phyloP scores from a whole-genome alignment of 225 moss, liverwort and hornwort species.

The Takakia lepidozioides region DNA sequence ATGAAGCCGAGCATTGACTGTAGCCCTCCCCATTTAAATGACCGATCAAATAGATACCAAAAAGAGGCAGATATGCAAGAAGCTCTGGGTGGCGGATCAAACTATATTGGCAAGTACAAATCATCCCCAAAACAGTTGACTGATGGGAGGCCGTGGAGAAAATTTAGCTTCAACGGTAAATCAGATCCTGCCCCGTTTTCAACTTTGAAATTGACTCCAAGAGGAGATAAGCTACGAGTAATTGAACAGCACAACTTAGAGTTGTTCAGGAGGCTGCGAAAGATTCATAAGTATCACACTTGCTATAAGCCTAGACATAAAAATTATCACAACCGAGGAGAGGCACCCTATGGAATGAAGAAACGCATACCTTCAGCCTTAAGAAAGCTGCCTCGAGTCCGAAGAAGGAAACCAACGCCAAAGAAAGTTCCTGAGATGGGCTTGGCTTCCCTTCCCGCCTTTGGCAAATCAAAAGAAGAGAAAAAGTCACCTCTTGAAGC shows the following conservation, averaged over 20 bases:
- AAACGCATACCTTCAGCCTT: too few species aligned
- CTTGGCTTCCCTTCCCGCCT: too few species aligned
- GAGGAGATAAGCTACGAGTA: slow-evolving; percentile 34
- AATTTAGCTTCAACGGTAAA: too few species aligned
- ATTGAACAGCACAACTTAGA: slow-evolving; percentile 21
- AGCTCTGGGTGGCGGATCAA: slow-evolving; percentile 35
- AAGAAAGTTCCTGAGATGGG: too few species aligned
- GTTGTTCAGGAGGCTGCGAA: slow-evolving; percentile 13
- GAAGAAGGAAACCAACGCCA: too few species aligned
- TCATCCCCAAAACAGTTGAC: too few species aligned
- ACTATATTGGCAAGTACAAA: slow-evolving; percentile 35
- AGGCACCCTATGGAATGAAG: slow-evolving; percentile 26
- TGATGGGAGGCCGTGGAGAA: too few species aligned
- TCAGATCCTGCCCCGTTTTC: slow-evolving; percentile 33
- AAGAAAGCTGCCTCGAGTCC: too few species aligned
- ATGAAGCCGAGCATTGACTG: slow-evolving; percentile 28
- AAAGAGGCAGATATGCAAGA: slow-evolving; percentile 32
- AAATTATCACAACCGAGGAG: slow-evolving; percentile 23
- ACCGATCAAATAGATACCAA: slow-evolving; percentile 11
- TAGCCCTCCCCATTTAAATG: too few species aligned
- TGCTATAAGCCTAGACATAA: slow-evolving; percentile 15
- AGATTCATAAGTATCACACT: slow-evolving; percentile 16
- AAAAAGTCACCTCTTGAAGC: too few species aligned
- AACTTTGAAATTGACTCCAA: slow-evolving; percentile 31
- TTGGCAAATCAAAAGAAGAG: too few species aligned